Evolutionary conservation across 768 basidiomycete species (phyloP).

Genomic region (Epithele typhae): DNA sequence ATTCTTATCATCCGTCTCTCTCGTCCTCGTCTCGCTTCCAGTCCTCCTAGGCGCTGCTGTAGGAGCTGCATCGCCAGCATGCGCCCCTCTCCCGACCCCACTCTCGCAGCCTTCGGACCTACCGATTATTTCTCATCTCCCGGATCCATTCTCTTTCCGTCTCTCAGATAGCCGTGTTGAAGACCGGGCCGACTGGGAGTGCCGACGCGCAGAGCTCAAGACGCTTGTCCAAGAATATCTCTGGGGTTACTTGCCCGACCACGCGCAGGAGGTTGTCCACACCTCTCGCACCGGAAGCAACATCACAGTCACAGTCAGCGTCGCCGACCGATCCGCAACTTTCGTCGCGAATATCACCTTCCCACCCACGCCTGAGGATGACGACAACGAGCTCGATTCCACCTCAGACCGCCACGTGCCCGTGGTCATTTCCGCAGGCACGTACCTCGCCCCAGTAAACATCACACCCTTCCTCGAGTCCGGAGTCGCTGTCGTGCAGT

Average conservation of each 20-base stretch:
- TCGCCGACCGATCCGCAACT: neutral
- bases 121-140: slow-evolving; percentile 5
- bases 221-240: slow-evolving; percentile 4
- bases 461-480: slow-evolving; percentile 5
- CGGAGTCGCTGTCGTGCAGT: slow-evolving; percentile 2
- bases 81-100: neutral
- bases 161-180: slow-evolving; percentile 6
- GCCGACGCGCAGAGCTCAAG: slow-evolving; percentile 8
- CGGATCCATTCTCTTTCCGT: slow-evolving; percentile 7
- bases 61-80: neutral
- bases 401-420: neutral
- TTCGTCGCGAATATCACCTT: slow-evolving; percentile 3
- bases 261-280: neutral
- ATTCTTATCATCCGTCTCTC: too few species aligned
- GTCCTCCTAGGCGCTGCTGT: too few species aligned
- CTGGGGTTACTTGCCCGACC: slow-evolving; percentile 8
- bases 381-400: neutral
- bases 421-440: slow-evolving; percentile 1
- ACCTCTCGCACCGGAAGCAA: slow-evolving; percentile 2
- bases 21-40: too few species aligned
- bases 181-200: slow-evolving; percentile 6
- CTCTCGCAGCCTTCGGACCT: slow-evolving; percentile 5
- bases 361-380: neutral
- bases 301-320: slow-evolving; percentile 1
- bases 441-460: neutral